Conservation (phyloP, 306 rosid species). For the Citrullus mucosospermus region DNA sequence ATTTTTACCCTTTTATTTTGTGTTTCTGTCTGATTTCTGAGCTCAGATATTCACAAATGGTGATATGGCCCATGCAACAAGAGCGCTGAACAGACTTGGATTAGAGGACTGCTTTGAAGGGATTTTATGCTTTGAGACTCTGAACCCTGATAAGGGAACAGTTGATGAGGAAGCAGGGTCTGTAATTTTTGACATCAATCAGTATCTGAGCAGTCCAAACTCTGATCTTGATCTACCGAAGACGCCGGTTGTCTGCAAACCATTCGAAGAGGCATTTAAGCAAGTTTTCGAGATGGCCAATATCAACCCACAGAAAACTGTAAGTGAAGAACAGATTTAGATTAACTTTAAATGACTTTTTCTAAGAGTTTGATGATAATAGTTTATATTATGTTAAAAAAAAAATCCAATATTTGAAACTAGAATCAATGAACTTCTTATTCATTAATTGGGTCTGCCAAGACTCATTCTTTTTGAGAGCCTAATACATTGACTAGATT, state of each 20-base stretch:
- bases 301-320: slow-evolving; percentile 63
- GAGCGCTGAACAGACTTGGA: slow-evolving; percentile 64
- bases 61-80: slow-evolving; percentile 40
- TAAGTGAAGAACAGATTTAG: slow-evolving; percentile 17
- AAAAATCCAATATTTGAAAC: background rate
- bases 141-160: slow-evolving; percentile 28
- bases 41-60: slow-evolving; percentile 62
- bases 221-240: slow-evolving; percentile 28
- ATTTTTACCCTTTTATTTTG: background rate
- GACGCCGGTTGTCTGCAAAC: slow-evolving; percentile 72
- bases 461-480: too few relatives aligned
- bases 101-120: slow-evolving; percentile 79
- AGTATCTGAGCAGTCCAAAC: slow-evolving; percentile 20
- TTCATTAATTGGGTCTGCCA: too few relatives aligned
- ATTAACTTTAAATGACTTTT: background rate
- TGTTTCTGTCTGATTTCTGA: background rate
- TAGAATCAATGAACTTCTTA: background rate
- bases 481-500: background rate
- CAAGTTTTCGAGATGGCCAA: slow-evolving; percentile 46
- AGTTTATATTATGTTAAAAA: background rate
- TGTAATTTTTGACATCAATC: slow-evolving; percentile 20
- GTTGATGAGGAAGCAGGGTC: slow-evolving; percentile 5
- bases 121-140: slow-evolving; percentile 67
- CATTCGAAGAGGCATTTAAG: slow-evolving; percentile 54
- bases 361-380: background rate